Conservation (phyloP, 257 asterid genomes). For the Petrea volubilis region DNA sequence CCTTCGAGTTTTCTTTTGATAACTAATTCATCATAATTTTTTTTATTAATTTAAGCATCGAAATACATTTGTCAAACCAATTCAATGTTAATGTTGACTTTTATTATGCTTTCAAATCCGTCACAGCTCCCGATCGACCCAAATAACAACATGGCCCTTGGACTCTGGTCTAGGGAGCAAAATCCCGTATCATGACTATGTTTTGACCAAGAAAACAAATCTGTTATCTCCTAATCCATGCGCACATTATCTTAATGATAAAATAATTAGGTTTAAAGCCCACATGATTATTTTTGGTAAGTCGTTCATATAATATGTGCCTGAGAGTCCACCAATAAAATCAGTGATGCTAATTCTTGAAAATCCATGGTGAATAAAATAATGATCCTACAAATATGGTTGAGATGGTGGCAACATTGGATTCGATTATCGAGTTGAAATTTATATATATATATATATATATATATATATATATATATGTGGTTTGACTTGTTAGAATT, state of each 20-base stretch:
- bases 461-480: too few relatives aligned
- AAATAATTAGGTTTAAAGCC: not conserved
- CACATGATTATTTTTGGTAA: not conserved
- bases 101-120: too few relatives aligned
- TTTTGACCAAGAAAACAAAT: not conserved
- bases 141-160: too few relatives aligned
- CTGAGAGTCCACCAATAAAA: not conserved
- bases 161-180: too few relatives aligned
- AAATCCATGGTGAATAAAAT: not conserved
- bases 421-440: conserved; percentile 10
- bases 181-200: too few relatives aligned
- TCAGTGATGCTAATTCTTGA: not conserved
- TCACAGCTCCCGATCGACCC: too few relatives aligned
- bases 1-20: too few relatives aligned
- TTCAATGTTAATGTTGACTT: too few relatives aligned
- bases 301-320: not conserved
- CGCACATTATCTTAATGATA: not conserved
- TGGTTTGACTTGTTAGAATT: not conserved
- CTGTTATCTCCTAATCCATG: not conserved
- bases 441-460: not conserved
- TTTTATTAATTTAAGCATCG: too few relatives aligned
- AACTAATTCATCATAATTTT: too few relatives aligned
- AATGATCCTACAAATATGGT: not conserved
- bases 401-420: not conserved
- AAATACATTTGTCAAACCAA: too few relatives aligned